A percentile compares a stretch with the other conserved stretches of the same genome.
phyloP scores from a whole-genome alignment of 352 stramenopile species.

The Globisporangium carolinianum region DNA sequence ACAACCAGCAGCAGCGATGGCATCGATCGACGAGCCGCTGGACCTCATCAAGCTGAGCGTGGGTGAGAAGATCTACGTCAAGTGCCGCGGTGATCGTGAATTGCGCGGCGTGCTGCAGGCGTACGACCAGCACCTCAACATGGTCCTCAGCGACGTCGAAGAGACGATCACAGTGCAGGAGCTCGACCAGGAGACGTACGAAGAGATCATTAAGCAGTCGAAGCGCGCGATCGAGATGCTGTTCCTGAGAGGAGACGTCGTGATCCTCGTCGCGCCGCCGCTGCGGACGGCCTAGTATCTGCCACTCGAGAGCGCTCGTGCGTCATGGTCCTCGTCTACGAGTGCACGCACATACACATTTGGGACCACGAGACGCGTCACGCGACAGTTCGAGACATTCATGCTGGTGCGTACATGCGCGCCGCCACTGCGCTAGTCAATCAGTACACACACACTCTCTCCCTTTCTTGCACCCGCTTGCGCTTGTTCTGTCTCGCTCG shows the following conservation, averaged over 20 bases:
- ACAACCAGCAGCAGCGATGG: constrained; percentile 28
- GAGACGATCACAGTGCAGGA: constrained; percentile 97
- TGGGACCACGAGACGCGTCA: too few relatives aligned
- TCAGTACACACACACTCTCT: not conserved
- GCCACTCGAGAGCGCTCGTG: not conserved
- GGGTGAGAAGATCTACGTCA: constrained; percentile 98
- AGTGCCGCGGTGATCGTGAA: constrained; percentile 96
- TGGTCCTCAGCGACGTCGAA: constrained; percentile 98
- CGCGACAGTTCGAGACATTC: too few relatives aligned
- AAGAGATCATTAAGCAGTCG: constrained; percentile 95
- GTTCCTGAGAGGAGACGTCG: constrained; percentile 97
- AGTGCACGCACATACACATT: too few relatives aligned
- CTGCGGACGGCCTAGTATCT: constrained; percentile 84
- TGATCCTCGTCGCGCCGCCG: constrained; percentile 97
- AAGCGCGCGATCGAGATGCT: constrained; percentile 98
- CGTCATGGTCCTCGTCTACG: not conserved
- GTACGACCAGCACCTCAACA: constrained; percentile 99
- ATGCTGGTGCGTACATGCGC: not conserved
- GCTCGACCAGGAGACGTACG: constrained; percentile 96
- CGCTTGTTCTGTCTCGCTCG: not conserved
- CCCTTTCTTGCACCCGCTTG: not conserved
- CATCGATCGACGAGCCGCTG: constrained; percentile 93
- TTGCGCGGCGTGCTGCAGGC: constrained; percentile 96
- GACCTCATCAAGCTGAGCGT: constrained; percentile 98
- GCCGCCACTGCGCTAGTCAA: not conserved